These are phyloP conservation scores for Vitis labrusca DNA, from an alignment of 164 flowering plant genomes.

Conservation along the genomic window DNA sequence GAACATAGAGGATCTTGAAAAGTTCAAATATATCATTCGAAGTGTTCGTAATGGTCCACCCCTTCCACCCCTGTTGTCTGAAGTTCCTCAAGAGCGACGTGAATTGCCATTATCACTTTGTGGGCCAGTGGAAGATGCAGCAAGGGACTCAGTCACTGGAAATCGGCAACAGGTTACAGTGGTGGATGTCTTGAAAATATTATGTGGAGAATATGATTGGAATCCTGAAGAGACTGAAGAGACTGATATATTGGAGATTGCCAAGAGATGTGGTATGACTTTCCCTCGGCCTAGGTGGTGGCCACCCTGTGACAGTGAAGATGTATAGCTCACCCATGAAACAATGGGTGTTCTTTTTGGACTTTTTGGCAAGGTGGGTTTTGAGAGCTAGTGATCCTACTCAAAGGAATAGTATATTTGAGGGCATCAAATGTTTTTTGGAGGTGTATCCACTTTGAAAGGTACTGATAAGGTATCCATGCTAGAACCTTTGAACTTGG, in stretches of 20 bases:
- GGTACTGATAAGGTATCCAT: no score
- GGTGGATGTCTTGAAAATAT: slow-evolving; percentile 13
- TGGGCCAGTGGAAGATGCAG: background rate
- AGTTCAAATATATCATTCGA: slow-evolving; percentile 6
- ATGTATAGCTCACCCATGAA: background rate
- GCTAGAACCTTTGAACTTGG: no score
- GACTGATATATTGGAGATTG: slow-evolving; percentile 23
- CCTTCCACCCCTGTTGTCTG: no score
- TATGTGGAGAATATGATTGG: background rate
- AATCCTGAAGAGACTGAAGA: slow-evolving; percentile 1
- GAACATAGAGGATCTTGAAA: slow-evolving; percentile 12
- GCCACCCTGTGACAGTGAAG: slow-evolving; percentile 5
- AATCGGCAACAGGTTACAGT: background rate
- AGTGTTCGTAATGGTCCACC: background rate
- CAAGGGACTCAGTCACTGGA: background rate
- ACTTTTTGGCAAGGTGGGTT: background rate
- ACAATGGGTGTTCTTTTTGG: no score
- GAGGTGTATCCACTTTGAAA: no score
- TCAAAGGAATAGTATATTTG: no score
- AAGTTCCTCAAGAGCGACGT: background rate
- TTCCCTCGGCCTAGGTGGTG: slow-evolving; percentile 31
- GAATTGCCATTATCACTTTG: slow-evolving; percentile 17
- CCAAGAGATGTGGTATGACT: slow-evolving; percentile 23
- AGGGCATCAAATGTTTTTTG: no score
- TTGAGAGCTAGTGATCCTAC: background rate